Conservation (phyloP, 768 basidiomycete genomes). For the Lentinula sp. region DNA sequence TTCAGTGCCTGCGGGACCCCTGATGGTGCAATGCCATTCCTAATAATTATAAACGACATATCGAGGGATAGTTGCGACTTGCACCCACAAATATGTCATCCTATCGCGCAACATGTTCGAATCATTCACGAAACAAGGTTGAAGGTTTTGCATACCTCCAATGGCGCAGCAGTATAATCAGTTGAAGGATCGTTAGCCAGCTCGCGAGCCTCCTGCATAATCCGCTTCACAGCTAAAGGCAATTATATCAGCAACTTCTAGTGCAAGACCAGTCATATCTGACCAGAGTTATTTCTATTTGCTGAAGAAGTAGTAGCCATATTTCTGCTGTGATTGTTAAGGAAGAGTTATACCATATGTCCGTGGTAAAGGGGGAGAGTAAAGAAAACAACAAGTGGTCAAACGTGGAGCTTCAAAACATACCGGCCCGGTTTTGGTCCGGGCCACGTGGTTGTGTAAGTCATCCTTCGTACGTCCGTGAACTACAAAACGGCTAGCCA, state of each 20-base stretch:
- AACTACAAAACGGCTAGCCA: neutral
- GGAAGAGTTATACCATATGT: neutral
- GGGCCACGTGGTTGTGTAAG: neutral
- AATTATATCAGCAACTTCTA: neutral
- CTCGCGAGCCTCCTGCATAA: slow-evolving; percentile 94
- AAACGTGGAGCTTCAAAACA: neutral
- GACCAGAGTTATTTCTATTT: slow-evolving; percentile 90
- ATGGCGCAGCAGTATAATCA: slow-evolving; percentile 79
- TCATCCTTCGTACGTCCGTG: neutral
- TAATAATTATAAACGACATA: slow-evolving; percentile 18
- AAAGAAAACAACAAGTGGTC: neutral
- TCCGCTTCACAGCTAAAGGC: slow-evolving; percentile 80
- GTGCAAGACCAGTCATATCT: slow-evolving; percentile 11
- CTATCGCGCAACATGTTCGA: slow-evolving; percentile 25
- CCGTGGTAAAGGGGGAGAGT: neutral
- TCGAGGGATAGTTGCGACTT: slow-evolving; percentile 4
- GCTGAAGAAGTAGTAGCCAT: slow-evolving; percentile 35
- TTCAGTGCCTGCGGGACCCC: slow-evolving; percentile 82
- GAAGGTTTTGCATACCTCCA: slow-evolving; percentile 49
- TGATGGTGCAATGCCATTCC: slow-evolving; percentile 98
- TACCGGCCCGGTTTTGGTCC: neutral
- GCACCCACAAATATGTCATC: slow-evolving; percentile 83
- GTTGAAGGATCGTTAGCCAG: slow-evolving; percentile 78
- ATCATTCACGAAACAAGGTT: neutral
- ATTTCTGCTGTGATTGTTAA: neutral